Evolutionary conservation across 2,329 filamentous ascomycete genomes (phyloP), one percentile per base, ranked within the genome.

Genomic region (Pestalotiopsis sp.): DNA sequence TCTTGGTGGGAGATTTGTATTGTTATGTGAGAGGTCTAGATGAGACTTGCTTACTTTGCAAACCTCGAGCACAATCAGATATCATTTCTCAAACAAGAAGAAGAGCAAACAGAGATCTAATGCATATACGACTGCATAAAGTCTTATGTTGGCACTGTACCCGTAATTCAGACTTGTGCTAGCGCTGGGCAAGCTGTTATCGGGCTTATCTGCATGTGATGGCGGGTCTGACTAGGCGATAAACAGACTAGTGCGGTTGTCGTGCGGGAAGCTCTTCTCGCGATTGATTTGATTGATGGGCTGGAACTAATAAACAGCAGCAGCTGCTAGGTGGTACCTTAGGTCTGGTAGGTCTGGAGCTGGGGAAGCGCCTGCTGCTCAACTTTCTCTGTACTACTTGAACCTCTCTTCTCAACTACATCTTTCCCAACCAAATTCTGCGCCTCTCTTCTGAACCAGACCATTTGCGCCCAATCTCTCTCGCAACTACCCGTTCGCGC

Each of bases 151-250:
- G 14, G 25, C 25, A 36, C n/a, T 59, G 25, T 17, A 36, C 14
- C 12, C 4, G 23, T 5, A 13, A 36, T 27, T 7, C 23, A 9
- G 27, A 59, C 11, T 27, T 59, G 23, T 36, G 23, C 23, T 13
- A 12, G 23, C 23, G 14, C 31, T 38, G 3, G 12, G 20, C 14
- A 17, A 36, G 59, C 36, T 36, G 17, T 52, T 64, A 66, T 66
- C 64, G 64, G 25, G 7, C 64, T 66, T 66, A 66, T 66, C 64
- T n/a, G 13, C 39, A 65, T 45, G 62, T 65, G 62, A 65, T 65
- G 27, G 62, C 23, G 45, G 62, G 62, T 45, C 17, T 23, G 45
- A 23, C 45, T 57, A 56, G 45, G 23, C 39, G n/a, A 12, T 12
- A 36, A 66, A 20, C 20, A 56, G 52, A n/a, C 52, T 59, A 67